A percentile compares a stretch with the other conserved stretches of the same genome.
Conservation (phyloP, 2,329 filamentous ascomycete species). For the Blumeria graminis region DNA sequence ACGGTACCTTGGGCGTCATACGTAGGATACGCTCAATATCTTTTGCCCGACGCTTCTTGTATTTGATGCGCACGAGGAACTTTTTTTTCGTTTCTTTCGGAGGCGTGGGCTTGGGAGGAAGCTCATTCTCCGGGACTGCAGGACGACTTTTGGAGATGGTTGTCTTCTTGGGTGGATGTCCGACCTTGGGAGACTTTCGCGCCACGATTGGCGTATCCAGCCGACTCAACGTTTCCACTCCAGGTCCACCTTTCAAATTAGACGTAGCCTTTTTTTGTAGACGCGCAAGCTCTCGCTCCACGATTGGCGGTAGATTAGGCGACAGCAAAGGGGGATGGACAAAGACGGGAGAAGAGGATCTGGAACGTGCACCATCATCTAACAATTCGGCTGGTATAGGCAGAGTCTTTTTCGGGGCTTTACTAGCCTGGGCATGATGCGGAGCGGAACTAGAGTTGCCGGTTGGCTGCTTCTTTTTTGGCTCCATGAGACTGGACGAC, state of each 20-base stretch:
- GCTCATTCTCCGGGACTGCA: neutral
- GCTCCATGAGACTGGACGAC: constrained; percentile 4
- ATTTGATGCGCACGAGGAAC: constrained; percentile 13
- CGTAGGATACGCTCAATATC: constrained; percentile 12
- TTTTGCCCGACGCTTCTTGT: constrained; percentile 10
- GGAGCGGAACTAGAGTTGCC: too few relatives aligned
- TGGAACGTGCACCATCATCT: neutral
- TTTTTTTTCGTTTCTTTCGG: constrained; percentile 1
- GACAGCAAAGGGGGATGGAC: constrained; percentile 12
- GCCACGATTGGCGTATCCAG: constrained; percentile 14
- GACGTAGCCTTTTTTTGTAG: constrained; percentile 5
- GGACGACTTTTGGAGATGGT: constrained; percentile 8
- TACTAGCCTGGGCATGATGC: too few relatives aligned
- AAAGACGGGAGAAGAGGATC: constrained; percentile 6
- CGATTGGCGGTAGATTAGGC: constrained; percentile 12
- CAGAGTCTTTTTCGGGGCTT: too few relatives aligned
- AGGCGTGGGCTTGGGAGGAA: neutral
- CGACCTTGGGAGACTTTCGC: constrained; percentile 14
- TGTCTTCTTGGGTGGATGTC: constrained; percentile 12
- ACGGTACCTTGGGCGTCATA: constrained; percentile 5
- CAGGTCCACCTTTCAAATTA: constrained; percentile 12
- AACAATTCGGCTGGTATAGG: too few relatives aligned
- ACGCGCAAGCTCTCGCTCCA: constrained; percentile 13
- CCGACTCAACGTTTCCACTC: constrained; percentile 13
- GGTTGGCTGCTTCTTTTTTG: constrained; percentile 4